Evolutionary conservation across 2,329 filamentous ascomycete genomes (phyloP), one percentile per base, ranked within the genome.

Genomic region (Ascochyta viciae-villosae): DNA sequence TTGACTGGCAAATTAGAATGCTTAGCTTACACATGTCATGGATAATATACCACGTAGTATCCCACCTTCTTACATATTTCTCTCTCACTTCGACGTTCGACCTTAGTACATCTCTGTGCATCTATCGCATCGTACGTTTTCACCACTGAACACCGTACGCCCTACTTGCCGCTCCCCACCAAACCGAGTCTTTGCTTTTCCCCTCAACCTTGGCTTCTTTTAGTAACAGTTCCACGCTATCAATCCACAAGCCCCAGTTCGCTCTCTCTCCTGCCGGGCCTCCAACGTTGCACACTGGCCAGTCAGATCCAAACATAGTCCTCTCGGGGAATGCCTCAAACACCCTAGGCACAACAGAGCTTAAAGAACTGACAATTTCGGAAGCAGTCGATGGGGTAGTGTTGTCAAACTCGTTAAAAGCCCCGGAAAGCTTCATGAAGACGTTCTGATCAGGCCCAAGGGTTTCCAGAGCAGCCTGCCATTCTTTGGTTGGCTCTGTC

Each of bases 341-440:
- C 0, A 93, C 78, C 48, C 54, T 48, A 13, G 58, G 38, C 12
- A 62, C 23, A 33, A 57, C 56, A 4, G 62, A 55, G 1, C n/a
- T 34, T 3, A 62, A 9, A 81, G 74, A 24, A 12, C 27, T 35
- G 5, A 57, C 19, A 3, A 68, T 37, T 0, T 54, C 45, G 2
- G 48, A 15, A 2, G 56, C 10, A 8, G 57, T 38, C 3, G 34
- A 16, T 0, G 66, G 66, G 1, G 66, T 67, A 24, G 81, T 78
- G 3, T 78, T 82, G 76, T 79, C 83, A 76, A 97, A 87, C 77
- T 96, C 91, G 16, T 89, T 87, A 75, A 97, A 93, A 42, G 83
- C 85, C 7, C 94, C 94, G 0, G 90, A 94, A n/a, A 97, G 84
- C 80, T 97, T 96, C 84, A 97, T 90, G 79, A 89, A 96, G n/a